Evolutionary conservation across 1,139 yeast species (phyloP), one percentile per base, ranked within the genome.

Genomic region (Debaryomyces subglobosus): DNA sequence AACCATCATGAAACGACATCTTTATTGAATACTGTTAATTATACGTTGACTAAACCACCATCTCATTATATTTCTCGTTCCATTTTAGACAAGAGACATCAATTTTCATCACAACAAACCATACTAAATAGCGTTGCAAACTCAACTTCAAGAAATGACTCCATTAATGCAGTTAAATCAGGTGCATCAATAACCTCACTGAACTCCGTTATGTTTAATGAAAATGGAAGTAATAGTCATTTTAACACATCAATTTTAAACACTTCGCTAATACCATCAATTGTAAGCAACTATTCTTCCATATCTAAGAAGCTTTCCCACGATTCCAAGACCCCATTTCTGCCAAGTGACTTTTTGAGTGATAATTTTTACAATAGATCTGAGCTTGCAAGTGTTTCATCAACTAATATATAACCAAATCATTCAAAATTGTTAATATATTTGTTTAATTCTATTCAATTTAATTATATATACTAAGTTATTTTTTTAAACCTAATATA

Each of bases 201-300:
- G 8, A 27, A 15, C 15, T 39, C 42, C 1, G 18, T 38, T 27
- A 18, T 27, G n/a, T 39, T 8, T 27, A 20, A 39, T 16, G 42
- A 8, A 12, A 4, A 13, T 43, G 32, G 45, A 15, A 15, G 7
- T 13, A 18, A 12, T 18, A 10, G 3, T 13, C 35, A 20, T 21
- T 32, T 37, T 15, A 50, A 53, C 39, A 50, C 60, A 8, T 61
- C 70, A 1, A 62, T 60, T 3, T 45, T 64, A 7, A 63, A 68
- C 3, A 72, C 78, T 0, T 64, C 73, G n/a, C 58, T 74, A 34
- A 64, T 75, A 9, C 80, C 80, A 0, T 71, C 77, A 8, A 66
- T 75, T 10, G 67, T 74, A 10, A 77, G 77, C 6, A 71, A 68
- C 20, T 72, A 71, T 49, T 71, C 78, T 9, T 69, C 72, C 15